These are phyloP conservation scores for Asterophora parasitica DNA, from an alignment of 768 basidiomycete species.

Conservation along the genomic window DNA sequence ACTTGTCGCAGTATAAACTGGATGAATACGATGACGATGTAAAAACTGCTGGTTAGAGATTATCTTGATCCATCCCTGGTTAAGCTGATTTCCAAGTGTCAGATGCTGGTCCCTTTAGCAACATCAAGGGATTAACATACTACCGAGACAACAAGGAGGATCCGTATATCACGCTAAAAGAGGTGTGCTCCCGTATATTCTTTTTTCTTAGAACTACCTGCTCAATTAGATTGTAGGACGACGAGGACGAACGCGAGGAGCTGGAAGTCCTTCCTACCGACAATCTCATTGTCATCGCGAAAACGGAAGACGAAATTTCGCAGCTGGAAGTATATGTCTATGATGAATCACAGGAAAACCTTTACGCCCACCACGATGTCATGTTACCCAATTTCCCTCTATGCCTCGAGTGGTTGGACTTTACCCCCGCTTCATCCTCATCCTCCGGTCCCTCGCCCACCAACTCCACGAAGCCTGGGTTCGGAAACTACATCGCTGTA, in stretches of 20 bases:
- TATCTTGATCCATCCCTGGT: not conserved
- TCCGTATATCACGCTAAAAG: slow-evolving; percentile 95
- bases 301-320: slow-evolving; percentile 95
- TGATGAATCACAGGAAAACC: slow-evolving; percentile 85
- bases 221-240: slow-evolving; percentile 35
- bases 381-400: slow-evolving; percentile 97
- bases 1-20: slow-evolving; percentile 82
- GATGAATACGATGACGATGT: slow-evolving; percentile 89
- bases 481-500: slow-evolving; percentile 92
- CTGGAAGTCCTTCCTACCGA: slow-evolving; percentile 87
- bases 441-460: slow-evolving; percentile 27
- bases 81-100: slow-evolving; percentile 10
- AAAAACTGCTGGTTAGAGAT: slow-evolving; percentile 27
- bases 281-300: slow-evolving; percentile 87
- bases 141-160: slow-evolving; percentile 91
- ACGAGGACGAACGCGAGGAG: slow-evolving; percentile 83
- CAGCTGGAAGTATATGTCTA: slow-evolving; percentile 96
- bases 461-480: slow-evolving; percentile 26
- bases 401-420: slow-evolving; percentile 99
- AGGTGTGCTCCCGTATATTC: slow-evolving; percentile 44
- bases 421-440: slow-evolving; percentile 63
- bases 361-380: slow-evolving; percentile 96
- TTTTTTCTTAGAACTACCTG: slow-evolving; percentile 2
- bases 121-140: slow-evolving; percentile 91
- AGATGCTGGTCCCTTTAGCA: slow-evolving; percentile 84